Evolutionary conservation across 2,329 filamentous ascomycete species (phyloP), one percentile per base, ranked within the genome.

Genomic region (Aspergillus sojae): DNA sequence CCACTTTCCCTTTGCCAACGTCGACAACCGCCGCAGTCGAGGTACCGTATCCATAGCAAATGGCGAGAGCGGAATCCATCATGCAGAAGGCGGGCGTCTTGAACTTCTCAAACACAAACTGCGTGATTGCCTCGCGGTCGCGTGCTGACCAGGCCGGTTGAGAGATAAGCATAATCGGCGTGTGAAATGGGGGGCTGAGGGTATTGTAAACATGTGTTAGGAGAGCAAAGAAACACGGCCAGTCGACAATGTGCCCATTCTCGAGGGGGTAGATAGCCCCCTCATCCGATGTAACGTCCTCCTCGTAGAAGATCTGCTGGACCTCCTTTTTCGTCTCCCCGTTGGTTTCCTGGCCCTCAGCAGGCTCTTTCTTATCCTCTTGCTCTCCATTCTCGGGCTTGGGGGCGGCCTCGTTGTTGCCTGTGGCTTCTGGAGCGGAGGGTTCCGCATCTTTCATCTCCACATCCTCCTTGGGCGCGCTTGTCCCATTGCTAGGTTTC

Each of bases 71-170:
- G 70, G 93, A 91, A 78, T 98, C 92, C 82, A 99, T 90, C 66
- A 98, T 85, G 71, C 91, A 94, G 58, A 99, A 91, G 0, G 92
- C 93, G 0, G 95, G 95, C 0, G 93, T 95, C 81, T 94, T 95
- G 75, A 96, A 97, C 80, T 95, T 96, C 79, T 99, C 95, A 73
- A 99, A 99, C 68, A 98, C 88, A 82, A 97, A 99, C 67, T 95
- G 92, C 16, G 94, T 91, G 68, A 99, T 89, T 45, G 86, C 87
- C 79, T 98, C 94, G 75, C 90, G 90, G 77, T 97, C 93, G 66
- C 91, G 89, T 10, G 91, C 88, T 4, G 93, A 93, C 94, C 95
- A 99, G 70, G 89, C 90, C 4, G 95, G 94, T 70, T 96, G 92
- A 9, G 91, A 87, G 78, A 98, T 91, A 66, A 99, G 87, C 77